Base-by-base conservation (phyloP, 169 alveolate genomes). In the Amoebophrya sp. region DNA sequence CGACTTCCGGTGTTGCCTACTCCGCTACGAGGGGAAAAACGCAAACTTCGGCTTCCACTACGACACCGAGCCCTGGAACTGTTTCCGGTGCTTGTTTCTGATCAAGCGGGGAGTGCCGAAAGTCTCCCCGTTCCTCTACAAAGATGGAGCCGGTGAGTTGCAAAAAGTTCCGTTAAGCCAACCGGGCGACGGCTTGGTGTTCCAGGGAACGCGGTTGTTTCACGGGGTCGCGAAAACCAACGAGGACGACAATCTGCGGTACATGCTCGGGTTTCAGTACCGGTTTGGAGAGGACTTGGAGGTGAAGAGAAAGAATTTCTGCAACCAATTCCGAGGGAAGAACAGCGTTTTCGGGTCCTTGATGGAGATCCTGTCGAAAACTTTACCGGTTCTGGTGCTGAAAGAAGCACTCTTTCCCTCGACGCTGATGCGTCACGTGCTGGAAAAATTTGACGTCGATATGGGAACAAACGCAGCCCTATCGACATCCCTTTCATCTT, bases 51-150 rank as follows among this genome's bases (percentile, higher is more conserved):
- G 83, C 32, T 66, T 66, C 32, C 83, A 66, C 83, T 66, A 66
- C 83, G 83, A 66, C 32, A 66, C 83, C 10, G 83, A 66, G 83
- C 83, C 83, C 83, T 66, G 83, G 83, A 66, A 66, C 83, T 66
- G 83, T 25, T 66, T 66, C 35, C 83, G 83, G 10, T 66, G 83
- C 83, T 25, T 66, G 83, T 66, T 66, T 25, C 83, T 66, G 38
- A 66, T 66, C 1, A 66, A 66, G 18, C 12, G 32, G 83, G 35
- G 32, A 25, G 35, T 3, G 7, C 10, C 39, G 38, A 2, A 7
- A 25, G 83, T 66, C 7, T 2, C 83, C 10, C 83, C 83, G 83
- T 66, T 66, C 18, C 83, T 66, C 35, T 66, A 66, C 83, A 7
- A 25, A 3, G 83, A 66, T 66, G 29, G 7, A 3, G 83, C 1